A percentile compares a stretch with the other conserved stretches of the same genome.
phyloP scores from a whole-genome alignment of 2,329 filamentous ascomycete genomes.

The Colletotrichum cordylinicola region DNA sequence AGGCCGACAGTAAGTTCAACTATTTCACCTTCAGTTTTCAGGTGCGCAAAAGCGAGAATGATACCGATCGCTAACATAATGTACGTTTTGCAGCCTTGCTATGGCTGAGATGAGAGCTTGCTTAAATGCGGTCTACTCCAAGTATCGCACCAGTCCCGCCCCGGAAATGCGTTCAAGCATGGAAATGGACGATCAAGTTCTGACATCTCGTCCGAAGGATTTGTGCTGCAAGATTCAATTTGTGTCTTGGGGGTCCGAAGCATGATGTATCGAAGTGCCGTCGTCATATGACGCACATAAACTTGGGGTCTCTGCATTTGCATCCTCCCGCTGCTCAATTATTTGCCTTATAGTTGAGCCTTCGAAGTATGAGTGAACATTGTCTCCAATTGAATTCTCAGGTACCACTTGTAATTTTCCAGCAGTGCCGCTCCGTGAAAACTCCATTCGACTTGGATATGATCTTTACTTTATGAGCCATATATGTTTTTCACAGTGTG shows the following conservation, averaged over 20 bases:
- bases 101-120: not conserved
- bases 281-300: rapidly evolving
- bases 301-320: rapidly evolving
- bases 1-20: not conserved
- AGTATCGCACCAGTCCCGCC: not conserved
- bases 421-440: not conserved
- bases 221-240: not conserved
- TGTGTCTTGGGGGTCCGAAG: not conserved
- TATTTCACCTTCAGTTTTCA: no score
- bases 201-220: not conserved
- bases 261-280: no score
- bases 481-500: no score
- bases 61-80: no score
- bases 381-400: no score
- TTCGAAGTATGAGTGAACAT: no score
- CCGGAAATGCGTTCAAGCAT: not conserved
- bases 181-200: not conserved
- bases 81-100: not conserved
- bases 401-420: no score
- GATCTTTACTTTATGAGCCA: no score
- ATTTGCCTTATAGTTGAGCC: no score
- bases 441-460: no score
- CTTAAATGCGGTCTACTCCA: not conserved
- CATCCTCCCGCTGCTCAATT: no score
- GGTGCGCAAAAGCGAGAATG: rapidly evolving